phyloP scores from a whole-genome alignment of 2,329 filamentous ascomycete species.

The Epichloe hybrida region DNA sequence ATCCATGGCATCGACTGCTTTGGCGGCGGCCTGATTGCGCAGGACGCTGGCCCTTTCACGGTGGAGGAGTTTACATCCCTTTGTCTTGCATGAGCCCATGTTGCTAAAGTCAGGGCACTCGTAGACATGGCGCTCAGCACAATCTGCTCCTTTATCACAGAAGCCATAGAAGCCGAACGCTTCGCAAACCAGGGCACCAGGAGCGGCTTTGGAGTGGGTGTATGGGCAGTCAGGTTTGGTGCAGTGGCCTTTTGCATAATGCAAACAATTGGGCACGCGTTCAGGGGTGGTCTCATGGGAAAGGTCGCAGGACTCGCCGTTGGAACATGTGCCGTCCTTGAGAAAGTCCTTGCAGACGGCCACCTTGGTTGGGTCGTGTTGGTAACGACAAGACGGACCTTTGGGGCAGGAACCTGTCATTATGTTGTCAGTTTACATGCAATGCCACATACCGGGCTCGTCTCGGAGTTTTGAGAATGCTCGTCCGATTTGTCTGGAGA shows the following conservation, averaged over 20 bases:
- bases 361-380: slow-evolving; percentile 76
- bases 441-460: slow-evolving; percentile 23
- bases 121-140: slow-evolving; percentile 72
- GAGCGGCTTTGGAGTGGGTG: slow-evolving; percentile 67
- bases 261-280: slow-evolving; percentile 76
- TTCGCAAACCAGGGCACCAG: slow-evolving; percentile 67
- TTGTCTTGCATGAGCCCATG: slow-evolving; percentile 66
- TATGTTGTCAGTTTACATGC: slow-evolving; percentile 29
- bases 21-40: slow-evolving; percentile 47
- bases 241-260: slow-evolving; percentile 83
- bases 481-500: slow-evolving; percentile 18
- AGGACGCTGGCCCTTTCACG: slow-evolving; percentile 72
- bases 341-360: slow-evolving; percentile 84
- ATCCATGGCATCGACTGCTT: slow-evolving; percentile 39
- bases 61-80: slow-evolving; percentile 75
- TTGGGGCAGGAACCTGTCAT: slow-evolving; percentile 68
- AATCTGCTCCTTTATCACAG: slow-evolving; percentile 68
- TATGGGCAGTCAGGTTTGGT: slow-evolving; percentile 77
- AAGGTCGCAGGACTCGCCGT: slow-evolving; percentile 72
- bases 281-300: slow-evolving; percentile 77
- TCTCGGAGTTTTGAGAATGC: slow-evolving; percentile 9
- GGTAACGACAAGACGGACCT: slow-evolving; percentile 65
- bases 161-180: slow-evolving; percentile 78
- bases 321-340: slow-evolving; percentile 62
- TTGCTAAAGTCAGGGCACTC: slow-evolving; percentile 96